Evolutionary conservation across 164 flowering plant genomes (phyloP).

Genomic region (Umbilicus rupestris): DNA sequence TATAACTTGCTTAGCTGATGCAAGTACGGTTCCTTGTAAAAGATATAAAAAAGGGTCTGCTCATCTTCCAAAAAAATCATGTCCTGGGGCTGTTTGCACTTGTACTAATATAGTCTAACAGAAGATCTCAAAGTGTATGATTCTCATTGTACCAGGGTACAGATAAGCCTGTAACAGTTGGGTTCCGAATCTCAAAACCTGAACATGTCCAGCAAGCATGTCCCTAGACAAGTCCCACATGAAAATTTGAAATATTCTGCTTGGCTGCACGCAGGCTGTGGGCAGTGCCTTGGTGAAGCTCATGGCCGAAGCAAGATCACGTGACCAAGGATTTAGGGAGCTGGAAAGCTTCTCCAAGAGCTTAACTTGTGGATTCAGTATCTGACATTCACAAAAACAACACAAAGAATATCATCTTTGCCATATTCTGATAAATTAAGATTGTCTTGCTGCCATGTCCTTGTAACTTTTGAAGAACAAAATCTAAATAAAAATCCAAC

Average conservation of each 20-base stretch:
- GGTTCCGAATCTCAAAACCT: slow-evolving; percentile 87
- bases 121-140: neutral
- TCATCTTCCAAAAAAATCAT: neutral
- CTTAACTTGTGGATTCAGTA: slow-evolving; percentile 40
- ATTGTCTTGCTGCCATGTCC: too few relatives aligned
- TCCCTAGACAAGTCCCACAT: neutral
- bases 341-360: slow-evolving; percentile 58
- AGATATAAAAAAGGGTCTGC: slow-evolving; percentile 62
- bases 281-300: slow-evolving; percentile 89
- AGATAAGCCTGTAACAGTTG: slow-evolving; percentile 82
- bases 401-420: too few relatives aligned
- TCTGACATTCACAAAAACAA: too few relatives aligned
- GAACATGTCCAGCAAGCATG: slow-evolving; percentile 82
- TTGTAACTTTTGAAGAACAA: too few relatives aligned
- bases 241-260: too few relatives aligned
- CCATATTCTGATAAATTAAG: too few relatives aligned
- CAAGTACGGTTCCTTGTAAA: slow-evolving; percentile 50
- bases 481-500: too few relatives aligned
- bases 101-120: too few relatives aligned
- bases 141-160: slow-evolving; percentile 39
- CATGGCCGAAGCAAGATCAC: slow-evolving; percentile 63
- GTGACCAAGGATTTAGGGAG: slow-evolving; percentile 72
- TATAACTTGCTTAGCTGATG: too few relatives aligned
- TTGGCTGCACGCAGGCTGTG: slow-evolving; percentile 43
- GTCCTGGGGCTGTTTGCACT: too few relatives aligned